These are phyloP conservation scores for Epichloe typhina DNA, from an alignment of 2,329 filamentous ascomycete genomes.

Conservation along the genomic window DNA sequence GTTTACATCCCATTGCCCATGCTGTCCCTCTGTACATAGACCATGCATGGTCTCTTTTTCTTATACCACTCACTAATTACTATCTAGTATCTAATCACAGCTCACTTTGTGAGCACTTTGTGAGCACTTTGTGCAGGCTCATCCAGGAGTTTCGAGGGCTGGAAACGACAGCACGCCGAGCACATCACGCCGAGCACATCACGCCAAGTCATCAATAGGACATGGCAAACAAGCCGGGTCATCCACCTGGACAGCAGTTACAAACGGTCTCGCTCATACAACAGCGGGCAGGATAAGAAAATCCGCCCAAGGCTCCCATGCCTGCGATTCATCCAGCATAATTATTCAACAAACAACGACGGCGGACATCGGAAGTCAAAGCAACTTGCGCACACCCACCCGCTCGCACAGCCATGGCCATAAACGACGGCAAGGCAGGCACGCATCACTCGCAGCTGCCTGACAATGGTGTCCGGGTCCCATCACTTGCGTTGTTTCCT, in stretches of 20 bases:
- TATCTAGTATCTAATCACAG: background rate
- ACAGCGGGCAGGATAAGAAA: background rate
- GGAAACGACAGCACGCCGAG: background rate
- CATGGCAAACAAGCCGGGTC: background rate
- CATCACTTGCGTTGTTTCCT: constrained; percentile 3
- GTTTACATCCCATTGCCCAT: too few relatives aligned
- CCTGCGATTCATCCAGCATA: background rate
- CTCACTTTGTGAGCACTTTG: background rate
- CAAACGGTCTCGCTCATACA: background rate
- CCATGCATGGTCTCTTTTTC: too few relatives aligned
- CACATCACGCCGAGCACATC: background rate
- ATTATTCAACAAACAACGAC: background rate
- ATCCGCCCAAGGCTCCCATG: background rate
- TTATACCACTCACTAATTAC: background rate
- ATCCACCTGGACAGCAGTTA: background rate
- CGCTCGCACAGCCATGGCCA: background rate
- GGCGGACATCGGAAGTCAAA: background rate
- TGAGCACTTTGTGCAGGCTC: background rate
- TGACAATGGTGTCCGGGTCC: background rate
- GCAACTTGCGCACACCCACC: background rate
- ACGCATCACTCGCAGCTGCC: constrained; percentile 1
- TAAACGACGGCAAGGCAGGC: background rate
- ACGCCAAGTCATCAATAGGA: background rate
- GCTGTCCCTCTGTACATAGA: too few relatives aligned
- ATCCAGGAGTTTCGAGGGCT: background rate